These are phyloP conservation scores for Neurospora cerealis DNA, from an alignment of 495 filamentous ascomycete species.

Conservation along the genomic window DNA sequence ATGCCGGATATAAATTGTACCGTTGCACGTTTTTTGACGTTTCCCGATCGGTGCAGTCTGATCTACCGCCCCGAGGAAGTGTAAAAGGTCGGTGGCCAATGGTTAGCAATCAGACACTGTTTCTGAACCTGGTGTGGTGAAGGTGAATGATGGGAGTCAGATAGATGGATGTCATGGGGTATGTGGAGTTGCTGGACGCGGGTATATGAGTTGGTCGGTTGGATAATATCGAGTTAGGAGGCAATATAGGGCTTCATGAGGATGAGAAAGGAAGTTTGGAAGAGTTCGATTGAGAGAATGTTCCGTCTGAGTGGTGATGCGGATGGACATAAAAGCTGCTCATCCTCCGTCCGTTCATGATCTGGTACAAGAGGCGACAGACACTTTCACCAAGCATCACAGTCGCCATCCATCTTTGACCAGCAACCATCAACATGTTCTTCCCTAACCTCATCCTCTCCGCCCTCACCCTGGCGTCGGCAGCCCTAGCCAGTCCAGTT, in stretches of 20 bases:
- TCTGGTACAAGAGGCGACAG: neutral
- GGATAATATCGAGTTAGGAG: slow-evolving; percentile 4
- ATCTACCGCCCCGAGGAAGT: neutral
- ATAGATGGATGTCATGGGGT: neutral
- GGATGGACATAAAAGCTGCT: neutral
- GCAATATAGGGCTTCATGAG: no score
- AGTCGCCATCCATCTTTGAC: neutral
- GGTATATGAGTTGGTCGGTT: neutral
- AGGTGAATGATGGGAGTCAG: neutral
- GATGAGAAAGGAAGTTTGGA: neutral
- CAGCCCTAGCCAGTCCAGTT: slow-evolving; percentile 6
- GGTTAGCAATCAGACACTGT: neutral
- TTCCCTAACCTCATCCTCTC: slow-evolving; percentile 3
- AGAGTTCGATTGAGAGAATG: neutral
- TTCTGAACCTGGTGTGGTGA: neutral
- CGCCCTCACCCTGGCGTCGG: slow-evolving; percentile 1
- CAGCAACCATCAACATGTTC: slow-evolving; percentile 3
- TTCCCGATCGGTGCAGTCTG: neutral
- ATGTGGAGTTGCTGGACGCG: neutral
- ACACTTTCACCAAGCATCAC: neutral
- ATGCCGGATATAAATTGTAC: neutral
- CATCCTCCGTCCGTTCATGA: neutral
- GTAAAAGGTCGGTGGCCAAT: slow-evolving; percentile 6
- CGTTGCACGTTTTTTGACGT: neutral
- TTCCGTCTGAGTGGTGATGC: neutral